Conservation (phyloP, 139 green algal genomes). For the Chlamydomonas asymmetrica region DNA sequence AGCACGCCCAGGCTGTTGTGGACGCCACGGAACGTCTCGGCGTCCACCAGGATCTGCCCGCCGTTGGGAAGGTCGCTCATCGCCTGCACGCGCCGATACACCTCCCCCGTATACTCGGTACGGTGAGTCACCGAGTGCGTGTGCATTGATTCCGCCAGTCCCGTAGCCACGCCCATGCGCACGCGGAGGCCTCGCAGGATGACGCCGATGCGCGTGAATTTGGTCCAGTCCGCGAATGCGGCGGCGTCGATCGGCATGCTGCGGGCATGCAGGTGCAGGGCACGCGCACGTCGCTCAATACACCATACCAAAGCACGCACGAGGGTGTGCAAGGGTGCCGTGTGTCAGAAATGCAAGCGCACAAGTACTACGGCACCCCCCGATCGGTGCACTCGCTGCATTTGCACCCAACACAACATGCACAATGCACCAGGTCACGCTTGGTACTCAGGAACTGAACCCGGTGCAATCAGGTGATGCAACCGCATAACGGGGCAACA, state of each 20-base stretch:
- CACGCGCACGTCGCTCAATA: too few relatives aligned
- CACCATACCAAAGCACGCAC: too few relatives aligned
- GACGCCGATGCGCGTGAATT: slow-evolving; percentile 6
- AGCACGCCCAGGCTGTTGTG: slow-evolving; percentile 28
- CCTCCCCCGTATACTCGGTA: slow-evolving; percentile 58
- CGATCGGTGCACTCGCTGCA: too few relatives aligned
- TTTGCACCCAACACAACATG: too few relatives aligned
- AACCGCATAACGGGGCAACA: too few relatives aligned
- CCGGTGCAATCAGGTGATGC: too few relatives aligned
- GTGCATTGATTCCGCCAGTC: slow-evolving; percentile 42
- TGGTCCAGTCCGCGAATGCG: slow-evolving; percentile 8
- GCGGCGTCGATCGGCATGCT: background rate
- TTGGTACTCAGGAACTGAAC: too few relatives aligned
- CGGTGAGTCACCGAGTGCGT: slow-evolving; percentile 63
- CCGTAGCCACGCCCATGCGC: slow-evolving; percentile 54
- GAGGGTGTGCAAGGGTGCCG: too few relatives aligned
- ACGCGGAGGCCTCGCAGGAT: slow-evolving; percentile 49
- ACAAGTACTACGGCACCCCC: too few relatives aligned
- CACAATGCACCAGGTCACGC: too few relatives aligned
- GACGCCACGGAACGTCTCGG: slow-evolving; percentile 26
- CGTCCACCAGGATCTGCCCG: slow-evolving; percentile 38
- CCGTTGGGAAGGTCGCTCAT: slow-evolving; percentile 57
- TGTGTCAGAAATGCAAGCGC: too few relatives aligned
- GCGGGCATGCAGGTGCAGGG: too few relatives aligned
- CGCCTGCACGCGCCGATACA: slow-evolving; percentile 56